phyloP scores from a whole-genome alignment of 2,329 filamentous ascomycete genomes.

The Mycosphaerella arachidis region DNA sequence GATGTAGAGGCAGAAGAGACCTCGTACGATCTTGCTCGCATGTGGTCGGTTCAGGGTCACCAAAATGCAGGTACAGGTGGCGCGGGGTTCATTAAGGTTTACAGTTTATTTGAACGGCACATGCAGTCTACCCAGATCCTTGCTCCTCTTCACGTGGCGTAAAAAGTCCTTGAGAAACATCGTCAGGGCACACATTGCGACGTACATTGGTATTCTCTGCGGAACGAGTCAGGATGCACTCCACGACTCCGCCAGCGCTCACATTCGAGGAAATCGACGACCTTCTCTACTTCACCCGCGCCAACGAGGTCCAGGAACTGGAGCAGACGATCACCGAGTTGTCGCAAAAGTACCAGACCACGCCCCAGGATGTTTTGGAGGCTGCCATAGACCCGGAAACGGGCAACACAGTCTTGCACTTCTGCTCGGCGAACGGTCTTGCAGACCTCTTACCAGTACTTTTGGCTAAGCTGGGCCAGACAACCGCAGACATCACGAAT shows the following conservation, averaged over 20 bases:
- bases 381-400: conserved; percentile 69
- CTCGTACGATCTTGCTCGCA: conserved; percentile 1
- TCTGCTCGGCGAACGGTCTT: conserved; percentile 88
- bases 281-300: conserved; percentile 79
- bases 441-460: conserved; percentile 33
- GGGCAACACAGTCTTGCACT: conserved; percentile 78
- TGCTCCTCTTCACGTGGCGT: not conserved
- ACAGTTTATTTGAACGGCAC: too few species aligned
- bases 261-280: conserved; percentile 83
- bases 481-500: not conserved
- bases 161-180: not conserved
- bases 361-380: conserved; percentile 60
- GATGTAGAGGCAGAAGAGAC: not conserved
- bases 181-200: not conserved
- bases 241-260: conserved; percentile 36
- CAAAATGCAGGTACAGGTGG: conserved; percentile 10
- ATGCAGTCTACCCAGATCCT: not conserved
- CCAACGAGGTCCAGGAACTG: conserved; percentile 70
- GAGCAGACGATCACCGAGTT: conserved; percentile 56
- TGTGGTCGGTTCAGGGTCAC: not conserved
- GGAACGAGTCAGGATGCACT: conserved; percentile 7
- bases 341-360: conserved; percentile 56
- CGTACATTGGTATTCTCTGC: too few species aligned
- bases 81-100: conserved; percentile 2
- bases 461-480: conserved; percentile 13